A percentile compares a stretch with the other conserved stretches of the same genome.
These are phyloP conservation scores for Pueraria montana DNA, from an alignment of 306 rosid species.

Conservation along the genomic window DNA sequence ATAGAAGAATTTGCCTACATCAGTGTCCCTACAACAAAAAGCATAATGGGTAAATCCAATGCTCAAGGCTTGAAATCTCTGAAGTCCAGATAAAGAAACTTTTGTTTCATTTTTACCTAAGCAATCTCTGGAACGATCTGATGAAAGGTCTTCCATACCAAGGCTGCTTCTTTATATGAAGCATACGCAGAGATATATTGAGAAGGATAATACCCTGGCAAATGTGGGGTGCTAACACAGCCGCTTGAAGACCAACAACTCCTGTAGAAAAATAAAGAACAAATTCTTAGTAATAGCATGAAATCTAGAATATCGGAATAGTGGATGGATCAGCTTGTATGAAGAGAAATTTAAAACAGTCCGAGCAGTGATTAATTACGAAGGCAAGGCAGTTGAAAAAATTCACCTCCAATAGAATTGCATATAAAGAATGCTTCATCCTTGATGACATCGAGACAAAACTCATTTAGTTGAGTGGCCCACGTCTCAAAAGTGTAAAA, in stretches of 20 bases:
- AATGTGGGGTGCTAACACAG: constrained; percentile 68
- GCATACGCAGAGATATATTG: constrained; percentile 92
- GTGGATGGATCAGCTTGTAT: not conserved
- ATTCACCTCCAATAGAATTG: constrained; percentile 93
- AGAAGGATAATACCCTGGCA: constrained; percentile 84
- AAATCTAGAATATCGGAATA: constrained; percentile 2
- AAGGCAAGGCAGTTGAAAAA: constrained; percentile 11
- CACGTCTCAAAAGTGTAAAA: constrained; percentile 94
- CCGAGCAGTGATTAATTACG: not conserved
- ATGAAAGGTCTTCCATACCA: constrained; percentile 90
- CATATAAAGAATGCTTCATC: constrained; percentile 87
- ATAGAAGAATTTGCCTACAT: constrained; percentile 75
- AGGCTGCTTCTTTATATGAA: constrained; percentile 94
- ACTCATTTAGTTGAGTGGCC: constrained; percentile 90
- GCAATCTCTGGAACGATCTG: constrained; percentile 85
- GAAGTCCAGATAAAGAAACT: constrained; percentile 40
- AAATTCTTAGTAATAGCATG: constrained; percentile 2
- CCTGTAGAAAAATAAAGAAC: constrained; percentile 59
- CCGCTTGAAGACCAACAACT: constrained; percentile 99
- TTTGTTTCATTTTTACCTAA: constrained; percentile 63
- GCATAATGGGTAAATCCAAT: constrained; percentile 42
- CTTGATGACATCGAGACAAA: constrained; percentile 75
- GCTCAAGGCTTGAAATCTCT: constrained; percentile 33
- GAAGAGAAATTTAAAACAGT: constrained; percentile 7
- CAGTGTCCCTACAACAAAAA: constrained; percentile 77